Base-by-base conservation (phyloP, 2,329 filamentous ascomycete genomes). In the Dothideomycetidae sp. region DNA sequence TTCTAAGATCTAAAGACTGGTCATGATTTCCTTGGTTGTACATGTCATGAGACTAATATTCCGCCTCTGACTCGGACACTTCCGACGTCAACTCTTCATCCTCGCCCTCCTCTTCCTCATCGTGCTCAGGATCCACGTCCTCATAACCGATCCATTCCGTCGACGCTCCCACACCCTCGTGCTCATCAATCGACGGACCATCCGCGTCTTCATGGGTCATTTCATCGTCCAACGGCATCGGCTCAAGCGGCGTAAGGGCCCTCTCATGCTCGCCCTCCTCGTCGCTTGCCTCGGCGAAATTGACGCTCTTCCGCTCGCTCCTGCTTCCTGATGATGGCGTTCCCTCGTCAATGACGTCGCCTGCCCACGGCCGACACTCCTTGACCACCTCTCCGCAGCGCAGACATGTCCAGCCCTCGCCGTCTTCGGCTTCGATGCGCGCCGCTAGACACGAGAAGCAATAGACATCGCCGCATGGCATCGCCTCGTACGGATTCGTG, bases 361-460 rank as follows among this genome's bases (percentile, higher is more conserved):
- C 90, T 48, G 68, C 75, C 90, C 90, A 98, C 1, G 90, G 84
- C 54, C 75, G 78, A 58, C 88, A 96, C 54, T 86, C 76, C 53
- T 79, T 84, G 33, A 93, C 75, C 13, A 79, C 56, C 52, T 83
- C 80, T 12, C 86, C 86, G 53, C 90, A 98, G 13, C 90, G 72
- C 32, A 98, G 63, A 60, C 90, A 98, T 9, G 75, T 71, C 84
- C 86, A 94, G 2, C 88, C 88, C 53, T 94, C 84, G 19, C 88
- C 90, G 55, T 94, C 88, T 58, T 96, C 88, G 4, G 78, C 75
- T 58, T 94, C 88, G 30, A 98, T 69, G 42, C 82, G 75, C 41
- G 85, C 83, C 3, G 86, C 84, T n/a, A 96, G 61, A 53, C 90
- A 98, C 12, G 93, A 83, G 54, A 92, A 98, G 59, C 90, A 98